Base-by-base conservation (phyloP, 306 rosid genomes). In the Corylus heterophylla region DNA sequence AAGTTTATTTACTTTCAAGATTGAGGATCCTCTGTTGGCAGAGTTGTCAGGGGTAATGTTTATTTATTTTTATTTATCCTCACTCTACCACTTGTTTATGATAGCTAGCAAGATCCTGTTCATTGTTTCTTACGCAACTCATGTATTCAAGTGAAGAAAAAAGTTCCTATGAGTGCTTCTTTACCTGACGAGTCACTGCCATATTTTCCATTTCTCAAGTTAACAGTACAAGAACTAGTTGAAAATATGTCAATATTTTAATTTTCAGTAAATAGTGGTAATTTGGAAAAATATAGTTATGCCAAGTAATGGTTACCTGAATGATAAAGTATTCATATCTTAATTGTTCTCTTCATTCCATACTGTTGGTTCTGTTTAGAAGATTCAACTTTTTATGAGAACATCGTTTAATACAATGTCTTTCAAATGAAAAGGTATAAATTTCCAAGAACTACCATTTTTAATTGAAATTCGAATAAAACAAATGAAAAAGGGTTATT, bases 1-100 rank as follows among this genome's bases (percentile, higher is more conserved):
- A 2, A 94, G 98, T 85, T 80, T 94, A 81, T 92, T 94, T 84
- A 92, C 98, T 27, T 89, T 94, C 88, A 94, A 94, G 91, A 86
- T 89, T 54, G 89, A 83, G 44, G 98, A 94, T 88, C 81, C 86
- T 63, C 85, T 47, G 76, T 79, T 94, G 82, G 77, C 85, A 69
- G 93, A 88, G 83, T 77, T 94, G 80, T 87, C 98, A 48, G 98
- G 98, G 87, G 97, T 94, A 82, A 89, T 78, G 70, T 74, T 80
- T 84, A 81, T 47, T 67, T 54, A 14, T 75, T 27, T 77, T 62
- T 78, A 87, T 50, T 51, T 75, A 54, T 55, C 10, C 10, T 55
- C 20, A 17, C 61, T 77, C 74, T 76, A 69, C 35, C 71, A 69
- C 80, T 48, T 4, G 51, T 81, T 48, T 52, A 54, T 22, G 63